These are phyloP conservation scores for Afroboletus lepidellus DNA, from an alignment of 1,284 basidiomycete genomes.

Conservation along the genomic window DNA sequence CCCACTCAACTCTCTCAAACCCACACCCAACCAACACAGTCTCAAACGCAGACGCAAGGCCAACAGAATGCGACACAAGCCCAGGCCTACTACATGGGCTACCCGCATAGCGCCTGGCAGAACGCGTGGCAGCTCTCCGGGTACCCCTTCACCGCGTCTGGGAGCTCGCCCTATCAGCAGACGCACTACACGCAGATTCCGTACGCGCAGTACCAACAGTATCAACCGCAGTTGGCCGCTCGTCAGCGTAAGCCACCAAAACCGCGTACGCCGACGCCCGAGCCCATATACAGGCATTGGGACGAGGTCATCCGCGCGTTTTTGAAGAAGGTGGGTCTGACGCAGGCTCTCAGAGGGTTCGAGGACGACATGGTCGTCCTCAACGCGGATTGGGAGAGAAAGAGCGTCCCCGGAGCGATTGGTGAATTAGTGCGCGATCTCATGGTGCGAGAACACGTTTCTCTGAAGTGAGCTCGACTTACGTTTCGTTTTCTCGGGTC, in stretches of 20 bases:
- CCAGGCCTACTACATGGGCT: constrained; percentile 35
- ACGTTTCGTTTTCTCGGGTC: constrained; percentile 1
- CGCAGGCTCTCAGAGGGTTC: constrained; percentile 61
- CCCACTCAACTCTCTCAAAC: constrained; percentile 21
- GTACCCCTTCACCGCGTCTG: constrained; percentile 32
- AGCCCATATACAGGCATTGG: constrained; percentile 55
- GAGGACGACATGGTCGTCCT: constrained; percentile 69
- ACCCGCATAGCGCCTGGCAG: constrained; percentile 32
- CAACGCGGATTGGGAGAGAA: constrained; percentile 62
- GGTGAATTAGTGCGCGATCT: constrained; percentile 50
- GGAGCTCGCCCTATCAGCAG: constrained; percentile 33
- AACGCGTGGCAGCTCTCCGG: constrained; percentile 35
- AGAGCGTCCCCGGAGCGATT: constrained; percentile 54
- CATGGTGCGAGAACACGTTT: constrained; percentile 40
- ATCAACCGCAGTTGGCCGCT: constrained; percentile 25
- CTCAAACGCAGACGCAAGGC: constrained; percentile 21
- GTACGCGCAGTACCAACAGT: constrained; percentile 35
- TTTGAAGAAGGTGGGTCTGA: constrained; percentile 53
- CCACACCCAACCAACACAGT: constrained; percentile 17
- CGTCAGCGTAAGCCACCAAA: constrained; percentile 34
- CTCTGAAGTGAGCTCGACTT: not conserved
- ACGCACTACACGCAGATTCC: constrained; percentile 34
- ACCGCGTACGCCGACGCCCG: constrained; percentile 36
- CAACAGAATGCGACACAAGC: constrained; percentile 26
- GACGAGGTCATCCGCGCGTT: constrained; percentile 58